Evolutionary conservation across 352 stramenopile genomes (phyloP).

Genomic region (Plasmopara muralis): DNA sequence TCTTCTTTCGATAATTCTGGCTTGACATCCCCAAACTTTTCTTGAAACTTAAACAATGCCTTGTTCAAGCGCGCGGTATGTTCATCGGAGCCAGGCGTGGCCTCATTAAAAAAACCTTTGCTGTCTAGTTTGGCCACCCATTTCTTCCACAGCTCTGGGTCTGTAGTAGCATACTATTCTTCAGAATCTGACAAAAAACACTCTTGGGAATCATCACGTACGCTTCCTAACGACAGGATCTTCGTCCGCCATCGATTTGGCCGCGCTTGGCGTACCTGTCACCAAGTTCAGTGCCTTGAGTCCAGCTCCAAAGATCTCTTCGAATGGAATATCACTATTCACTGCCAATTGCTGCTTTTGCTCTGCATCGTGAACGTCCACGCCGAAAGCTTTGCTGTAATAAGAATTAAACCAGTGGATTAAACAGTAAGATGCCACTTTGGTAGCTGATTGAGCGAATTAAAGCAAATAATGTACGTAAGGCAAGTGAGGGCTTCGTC

Average conservation of each 20-base stretch:
- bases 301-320: slow-evolving; percentile 66
- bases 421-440: no score
- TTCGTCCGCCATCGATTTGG: slow-evolving; percentile 33
- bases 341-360: slow-evolving; percentile 48
- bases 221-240: slow-evolving; percentile 75
- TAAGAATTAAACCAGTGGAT: not conserved
- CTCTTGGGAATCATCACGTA: slow-evolving; percentile 12
- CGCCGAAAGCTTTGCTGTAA: slow-evolving; percentile 58
- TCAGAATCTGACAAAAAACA: no score
- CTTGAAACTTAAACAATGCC: slow-evolving; percentile 80
- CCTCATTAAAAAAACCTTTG: slow-evolving; percentile 81
- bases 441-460: no score
- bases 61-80: slow-evolving; percentile 58
- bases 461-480: slow-evolving; percentile 14
- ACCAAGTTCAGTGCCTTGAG: slow-evolving; percentile 55
- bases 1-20: slow-evolving; percentile 54
- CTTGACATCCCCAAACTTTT: slow-evolving; percentile 76
- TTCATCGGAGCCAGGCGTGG: slow-evolving; percentile 47
- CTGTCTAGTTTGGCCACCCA: slow-evolving; percentile 79
- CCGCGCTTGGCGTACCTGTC: slow-evolving; percentile 21
- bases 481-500: slow-evolving; percentile 63
- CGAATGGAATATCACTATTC: slow-evolving; percentile 36
- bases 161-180: slow-evolving; percentile 16
- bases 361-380: slow-evolving; percentile 50
- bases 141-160: slow-evolving; percentile 83